These are phyloP conservation scores for Penicillium desertorum DNA, from an alignment of 495 filamentous ascomycete genomes.

Conservation along the genomic window DNA sequence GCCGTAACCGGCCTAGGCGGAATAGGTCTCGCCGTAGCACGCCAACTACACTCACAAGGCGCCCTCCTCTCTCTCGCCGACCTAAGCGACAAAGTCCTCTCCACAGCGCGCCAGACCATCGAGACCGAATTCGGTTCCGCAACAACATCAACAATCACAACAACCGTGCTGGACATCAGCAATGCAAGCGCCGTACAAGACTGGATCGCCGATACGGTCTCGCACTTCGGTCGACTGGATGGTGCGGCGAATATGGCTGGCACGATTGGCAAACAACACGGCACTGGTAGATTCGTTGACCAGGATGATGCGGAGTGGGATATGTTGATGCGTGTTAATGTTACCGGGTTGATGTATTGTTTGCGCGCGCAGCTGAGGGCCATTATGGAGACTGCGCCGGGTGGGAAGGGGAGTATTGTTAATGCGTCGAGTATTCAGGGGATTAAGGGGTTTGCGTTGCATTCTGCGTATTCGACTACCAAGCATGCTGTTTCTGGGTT, in stretches of 20 bases:
- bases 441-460: slow-evolving; percentile 46
- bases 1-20: slow-evolving; percentile 57
- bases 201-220: slow-evolving; percentile 48
- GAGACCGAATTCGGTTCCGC: slow-evolving; percentile 1
- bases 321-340: slow-evolving; percentile 53
- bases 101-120: slow-evolving; percentile 18
- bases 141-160: slow-evolving; percentile 18
- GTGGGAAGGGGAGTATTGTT: slow-evolving; percentile 54
- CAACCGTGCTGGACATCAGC: slow-evolving; percentile 44
- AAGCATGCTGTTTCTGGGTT: slow-evolving; percentile 63
- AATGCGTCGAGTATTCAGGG: slow-evolving; percentile 58
- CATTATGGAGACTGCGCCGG: slow-evolving; percentile 35
- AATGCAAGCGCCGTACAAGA: slow-evolving; percentile 40
- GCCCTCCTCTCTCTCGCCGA: slow-evolving; percentile 55
- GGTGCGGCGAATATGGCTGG: slow-evolving; percentile 62
- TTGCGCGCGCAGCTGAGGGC: slow-evolving; percentile 52
- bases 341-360: slow-evolving; percentile 59
- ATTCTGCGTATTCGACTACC: slow-evolving; percentile 54
- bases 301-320: slow-evolving; percentile 53
- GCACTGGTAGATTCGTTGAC: slow-evolving; percentile 36
- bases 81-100: slow-evolving; percentile 41
- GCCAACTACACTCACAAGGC: slow-evolving; percentile 48
- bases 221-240: slow-evolving; percentile 48
- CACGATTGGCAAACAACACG: slow-evolving; percentile 40
- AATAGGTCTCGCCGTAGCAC: slow-evolving; percentile 57